These are phyloP conservation scores for Trypanosomatidae sp. DNA, from an alignment of 208 protist species.

Conservation along the genomic window DNA sequence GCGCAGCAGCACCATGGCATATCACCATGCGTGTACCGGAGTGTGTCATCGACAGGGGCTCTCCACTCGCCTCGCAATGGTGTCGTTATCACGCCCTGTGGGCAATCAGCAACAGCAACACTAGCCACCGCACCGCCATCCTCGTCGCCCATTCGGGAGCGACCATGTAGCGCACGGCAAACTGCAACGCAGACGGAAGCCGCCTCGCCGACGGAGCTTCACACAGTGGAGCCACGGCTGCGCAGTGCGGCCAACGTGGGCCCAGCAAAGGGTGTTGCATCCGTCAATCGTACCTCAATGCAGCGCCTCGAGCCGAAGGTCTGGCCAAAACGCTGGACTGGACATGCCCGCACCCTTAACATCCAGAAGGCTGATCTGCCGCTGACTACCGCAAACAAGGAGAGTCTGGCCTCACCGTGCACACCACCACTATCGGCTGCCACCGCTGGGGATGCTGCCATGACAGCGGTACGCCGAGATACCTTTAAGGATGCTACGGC, in stretches of 20 bases:
- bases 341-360: too few relatives aligned
- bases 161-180: background rate
- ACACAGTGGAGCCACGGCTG: background rate
- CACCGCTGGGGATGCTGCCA: background rate
- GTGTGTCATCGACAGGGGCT: constrained; percentile 2
- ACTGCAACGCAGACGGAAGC: background rate
- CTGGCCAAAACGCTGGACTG: background rate
- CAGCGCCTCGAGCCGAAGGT: background rate
- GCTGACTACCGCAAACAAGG: background rate
- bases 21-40: background rate
- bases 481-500: too few relatives aligned
- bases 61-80: background rate
- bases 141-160: background rate
- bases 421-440: background rate
- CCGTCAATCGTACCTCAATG: background rate
- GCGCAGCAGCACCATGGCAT: background rate
- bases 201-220: background rate
- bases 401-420: background rate
- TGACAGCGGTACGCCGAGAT: background rate
- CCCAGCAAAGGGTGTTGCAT: background rate
- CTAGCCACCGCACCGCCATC: background rate
- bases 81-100: background rate
- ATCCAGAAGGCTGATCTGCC: background rate
- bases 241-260: background rate
- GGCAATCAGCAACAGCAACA: background rate